Evolutionary conservation across 75 land plant species (phyloP).

Genomic region (Selaginella moellendorffii): DNA sequence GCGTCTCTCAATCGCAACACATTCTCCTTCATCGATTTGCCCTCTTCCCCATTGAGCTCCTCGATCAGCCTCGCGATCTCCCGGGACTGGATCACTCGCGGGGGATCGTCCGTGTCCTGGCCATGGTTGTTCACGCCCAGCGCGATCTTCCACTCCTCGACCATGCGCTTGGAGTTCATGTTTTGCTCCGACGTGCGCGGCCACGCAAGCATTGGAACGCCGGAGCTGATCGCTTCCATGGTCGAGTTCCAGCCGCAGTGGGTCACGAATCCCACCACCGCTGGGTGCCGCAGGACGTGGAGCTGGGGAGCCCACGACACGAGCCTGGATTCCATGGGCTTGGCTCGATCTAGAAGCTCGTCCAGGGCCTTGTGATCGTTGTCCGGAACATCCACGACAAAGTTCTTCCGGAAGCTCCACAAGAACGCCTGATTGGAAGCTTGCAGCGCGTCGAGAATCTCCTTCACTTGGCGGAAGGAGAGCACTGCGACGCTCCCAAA

Average conservation of each 20-base stretch:
- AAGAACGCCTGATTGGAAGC: conserved; percentile 25
- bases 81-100: too few species aligned
- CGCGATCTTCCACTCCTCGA: not conserved
- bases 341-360: conserved; percentile 20
- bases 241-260: not conserved
- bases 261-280: not conserved
- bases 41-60: not conserved
- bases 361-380: conserved; percentile 7
- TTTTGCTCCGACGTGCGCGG: not conserved
- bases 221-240: not conserved
- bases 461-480: conserved; percentile 29
- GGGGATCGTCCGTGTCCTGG: not conserved
- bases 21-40: not conserved
- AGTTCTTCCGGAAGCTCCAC: conserved; percentile 40
- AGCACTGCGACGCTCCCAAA: conserved; percentile 34
- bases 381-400: conserved; percentile 9
- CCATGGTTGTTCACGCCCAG: not conserved
- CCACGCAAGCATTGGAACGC: not conserved
- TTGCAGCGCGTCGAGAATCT: conserved; percentile 36
- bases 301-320: not conserved
- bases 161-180: not conserved
- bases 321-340: not conserved
- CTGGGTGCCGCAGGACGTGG: not conserved
- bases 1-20: not conserved
- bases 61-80: not conserved